Base-by-base conservation (phyloP, 345 rosid genomes). In the Brassica cretica region DNA sequence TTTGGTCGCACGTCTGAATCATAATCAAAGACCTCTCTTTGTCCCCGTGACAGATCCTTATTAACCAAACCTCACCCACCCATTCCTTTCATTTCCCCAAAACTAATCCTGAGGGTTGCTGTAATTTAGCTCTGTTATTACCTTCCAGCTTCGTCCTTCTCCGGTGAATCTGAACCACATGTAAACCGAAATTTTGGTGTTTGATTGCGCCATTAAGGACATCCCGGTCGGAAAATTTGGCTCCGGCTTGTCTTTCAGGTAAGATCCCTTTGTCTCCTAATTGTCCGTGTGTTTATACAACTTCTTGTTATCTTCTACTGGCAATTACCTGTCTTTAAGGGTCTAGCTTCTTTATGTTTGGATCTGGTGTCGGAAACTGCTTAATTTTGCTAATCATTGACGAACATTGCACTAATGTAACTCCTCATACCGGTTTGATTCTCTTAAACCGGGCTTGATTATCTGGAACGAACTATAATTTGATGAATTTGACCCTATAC, bases 1-100 rank as follows among this genome's bases (percentile, higher is more conserved):
- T 64, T 86, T 84, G 95, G 88, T 90, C 87, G 68, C 61, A 76
- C 75, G 93, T 90, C 89, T 76, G 68, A 61, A 58, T 84, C 87
- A 74, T 51, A 51, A 51, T 51, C 19, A 51, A 73, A 44, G 68
- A 64, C 29, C 32, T 55, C 44, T 64, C 76, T 64, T 70, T 80
- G 41, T 68, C 72, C 46, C 58, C 66, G 80, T 66, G 77, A 72
- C 74, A 84, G 89, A 88, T 91, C 91, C 84, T 62, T 55, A 63
- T 75, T 37, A 77, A 77, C 83, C 74, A 66, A 18, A 70, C 64
- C 72, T 29, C 14, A 41, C 49, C 49, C 49, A 10, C 14, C 14
- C 84, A 78, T 35, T 55, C 6, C 56, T 35, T 61, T 32, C 16
- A 29, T 29, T 44, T 12, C 64, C 75, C 61, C 53, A 32, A 69